Percentiles rank a stretch among this genome's conserved stretches.
Evolutionary conservation across 345 rosid species (phyloP).

Genomic region (Sisymbrium altissimum): DNA sequence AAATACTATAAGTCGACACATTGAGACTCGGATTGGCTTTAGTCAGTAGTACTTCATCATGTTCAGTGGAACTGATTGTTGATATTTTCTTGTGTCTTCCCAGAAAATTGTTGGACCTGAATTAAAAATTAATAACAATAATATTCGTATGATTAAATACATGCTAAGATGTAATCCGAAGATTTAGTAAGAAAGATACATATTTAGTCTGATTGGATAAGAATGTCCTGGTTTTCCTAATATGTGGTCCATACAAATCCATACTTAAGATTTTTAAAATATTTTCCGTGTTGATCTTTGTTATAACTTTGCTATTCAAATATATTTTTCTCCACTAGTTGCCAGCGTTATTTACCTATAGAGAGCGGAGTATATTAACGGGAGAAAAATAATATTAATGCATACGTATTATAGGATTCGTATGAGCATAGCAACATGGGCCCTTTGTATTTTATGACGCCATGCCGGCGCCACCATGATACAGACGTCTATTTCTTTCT

Average conservation of each 20-base stretch:
- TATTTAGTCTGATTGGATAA: background rate
- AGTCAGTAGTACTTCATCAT: background rate
- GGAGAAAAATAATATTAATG: constrained; percentile 3
- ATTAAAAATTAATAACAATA: background rate
- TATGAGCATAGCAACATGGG: constrained; percentile 33
- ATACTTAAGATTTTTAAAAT: background rate
- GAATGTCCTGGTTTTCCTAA: background rate
- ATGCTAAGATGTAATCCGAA: background rate
- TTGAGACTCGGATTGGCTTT: constrained; percentile 1
- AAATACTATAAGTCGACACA: background rate
- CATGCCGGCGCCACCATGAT: constrained; percentile 33
- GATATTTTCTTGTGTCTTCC: constrained; percentile 11
- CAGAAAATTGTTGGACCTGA: background rate
- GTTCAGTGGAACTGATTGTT: constrained; percentile 7
- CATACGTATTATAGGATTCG: constrained; percentile 29
- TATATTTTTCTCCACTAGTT: background rate
- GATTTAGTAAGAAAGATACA: background rate
- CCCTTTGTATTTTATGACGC: constrained; percentile 14
- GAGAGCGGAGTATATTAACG: too few species aligned
- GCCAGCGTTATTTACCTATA: constrained; percentile 1
- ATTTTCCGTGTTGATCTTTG: background rate
- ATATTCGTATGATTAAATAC: background rate
- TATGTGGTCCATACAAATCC: background rate
- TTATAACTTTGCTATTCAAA: background rate
- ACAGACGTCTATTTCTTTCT: constrained; percentile 15